Conservation (phyloP, 441 rosid species). For the Theobroma grandiflorum region DNA sequence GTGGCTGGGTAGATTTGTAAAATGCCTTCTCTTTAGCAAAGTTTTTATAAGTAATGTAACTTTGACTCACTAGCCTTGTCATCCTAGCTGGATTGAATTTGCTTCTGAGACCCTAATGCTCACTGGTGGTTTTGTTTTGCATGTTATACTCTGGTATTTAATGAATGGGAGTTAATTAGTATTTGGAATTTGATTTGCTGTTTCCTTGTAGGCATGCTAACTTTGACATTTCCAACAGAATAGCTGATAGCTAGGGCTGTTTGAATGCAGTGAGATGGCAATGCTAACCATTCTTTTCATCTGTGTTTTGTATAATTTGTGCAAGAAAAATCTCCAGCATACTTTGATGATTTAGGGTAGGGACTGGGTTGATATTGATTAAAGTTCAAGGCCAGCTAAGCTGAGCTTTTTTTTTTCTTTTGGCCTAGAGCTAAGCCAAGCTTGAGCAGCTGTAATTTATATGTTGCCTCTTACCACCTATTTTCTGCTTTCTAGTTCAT, state of each 20-base stretch:
- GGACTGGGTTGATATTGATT: background rate
- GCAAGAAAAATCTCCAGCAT: background rate
- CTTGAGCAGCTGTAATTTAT: conserved; percentile 15
- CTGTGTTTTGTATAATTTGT: background rate
- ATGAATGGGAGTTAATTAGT: background rate
- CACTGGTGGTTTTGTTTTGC: background rate
- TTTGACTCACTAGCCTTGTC: background rate
- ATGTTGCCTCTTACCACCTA: background rate
- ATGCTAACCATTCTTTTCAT: background rate
- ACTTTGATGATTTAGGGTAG: background rate
- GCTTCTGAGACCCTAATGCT: conserved; percentile 2
- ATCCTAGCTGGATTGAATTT: background rate
- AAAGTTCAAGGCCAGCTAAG: background rate
- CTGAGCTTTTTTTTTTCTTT: background rate
- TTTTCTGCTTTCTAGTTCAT: background rate
- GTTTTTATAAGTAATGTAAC: background rate
- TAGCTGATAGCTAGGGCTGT: conserved; percentile 1
- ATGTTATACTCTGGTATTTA: background rate
- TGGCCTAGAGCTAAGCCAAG: background rate
- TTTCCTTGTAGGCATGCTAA: background rate
- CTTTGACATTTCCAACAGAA: conserved; percentile 12
- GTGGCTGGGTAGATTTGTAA: background rate
- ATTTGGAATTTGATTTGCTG: conserved; percentile 7
- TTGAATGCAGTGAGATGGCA: background rate
- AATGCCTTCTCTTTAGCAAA: background rate